Base-by-base conservation (phyloP, 169 alveolate genomes). In the Fabrea salina region DNA sequence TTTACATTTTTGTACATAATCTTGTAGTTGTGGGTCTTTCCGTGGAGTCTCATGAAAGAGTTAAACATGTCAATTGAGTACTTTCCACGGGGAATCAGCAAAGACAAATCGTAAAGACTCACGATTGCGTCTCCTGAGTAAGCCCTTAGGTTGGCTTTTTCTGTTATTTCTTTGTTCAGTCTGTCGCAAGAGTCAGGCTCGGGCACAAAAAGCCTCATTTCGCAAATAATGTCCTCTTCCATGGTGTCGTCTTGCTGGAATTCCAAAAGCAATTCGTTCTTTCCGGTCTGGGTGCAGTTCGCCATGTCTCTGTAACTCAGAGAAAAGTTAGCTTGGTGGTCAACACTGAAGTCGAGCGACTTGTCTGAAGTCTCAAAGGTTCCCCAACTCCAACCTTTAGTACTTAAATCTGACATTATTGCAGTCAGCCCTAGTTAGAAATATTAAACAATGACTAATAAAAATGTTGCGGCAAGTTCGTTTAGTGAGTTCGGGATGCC, bases 41-140 rank as follows among this genome's bases (percentile, higher is more conserved):
- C 99, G 83, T 96, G 99, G 22, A 97, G 91, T 79, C 97, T 96
- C 82, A 97, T 88, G 40, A 96, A 93, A 72, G 89, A 85, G 22
- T 93, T 79, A 54, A 96, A 94, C 84, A 98, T 91, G 77, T 96
- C 98, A 57, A 98, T 86, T 57, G 94, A 97, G 81, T 94, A 96
- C 77, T 98, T 95, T 11, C 99, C 99, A 77, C 99, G 93, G 22
- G 99, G 99, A 16, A 96, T 98, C 61, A 96, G 59, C 77, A 97
- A 86, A 19, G 97, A 98, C 47, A 97, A 91, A 61, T 97, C 99
- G 64, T 93, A 86, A 81, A 96, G 87, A 40, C 94, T 88, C 16
- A 98, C 98, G 22, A 97, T 92, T 70, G 92, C 88, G 47, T 96
- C 98, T 68, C 95, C 94, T 84, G 94, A 93, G 59, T 90, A 86